Percentiles rank a stretch among this genome's conserved stretches.
Conservation (phyloP, 805 yeast genomes). For the Hanseniaspora guilliermondii region DNA sequence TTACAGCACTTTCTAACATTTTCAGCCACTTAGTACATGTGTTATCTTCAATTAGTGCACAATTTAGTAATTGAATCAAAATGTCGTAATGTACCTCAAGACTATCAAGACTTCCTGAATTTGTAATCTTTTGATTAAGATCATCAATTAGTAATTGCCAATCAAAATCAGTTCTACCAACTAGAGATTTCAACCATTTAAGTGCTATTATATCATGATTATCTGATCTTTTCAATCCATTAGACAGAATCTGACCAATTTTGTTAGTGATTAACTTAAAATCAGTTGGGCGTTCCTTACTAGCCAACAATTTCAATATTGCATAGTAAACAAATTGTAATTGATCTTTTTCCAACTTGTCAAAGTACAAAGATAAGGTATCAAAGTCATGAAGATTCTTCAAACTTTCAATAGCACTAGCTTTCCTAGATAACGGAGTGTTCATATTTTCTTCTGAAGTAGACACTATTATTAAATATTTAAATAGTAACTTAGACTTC, state of each 20-base stretch:
- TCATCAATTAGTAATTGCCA: neutral
- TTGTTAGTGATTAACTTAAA: neutral
- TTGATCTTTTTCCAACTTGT: neutral
- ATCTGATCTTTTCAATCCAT: neutral
- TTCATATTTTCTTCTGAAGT: neutral
- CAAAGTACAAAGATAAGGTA: neutral
- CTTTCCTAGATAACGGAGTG: neutral
- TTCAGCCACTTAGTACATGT: neutral
- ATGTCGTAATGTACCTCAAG: conserved; percentile 1
- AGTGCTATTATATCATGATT: neutral
- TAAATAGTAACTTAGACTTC: neutral
- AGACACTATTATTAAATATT: neutral
- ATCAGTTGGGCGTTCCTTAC: neutral
- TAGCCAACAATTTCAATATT: neutral
- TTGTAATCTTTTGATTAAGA: neutral
- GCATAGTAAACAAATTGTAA: neutral
- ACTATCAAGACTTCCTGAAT: neutral
- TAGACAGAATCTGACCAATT: neutral
- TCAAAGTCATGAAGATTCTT: neutral
- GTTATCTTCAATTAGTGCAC: neutral
- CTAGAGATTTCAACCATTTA: neutral
- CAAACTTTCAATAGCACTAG: neutral
- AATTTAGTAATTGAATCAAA: neutral
- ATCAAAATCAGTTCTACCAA: neutral
- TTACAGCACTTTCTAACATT: neutral